Conservation (phyloP, 305 asterid genomes). For the Solanum hybrid region DNA sequence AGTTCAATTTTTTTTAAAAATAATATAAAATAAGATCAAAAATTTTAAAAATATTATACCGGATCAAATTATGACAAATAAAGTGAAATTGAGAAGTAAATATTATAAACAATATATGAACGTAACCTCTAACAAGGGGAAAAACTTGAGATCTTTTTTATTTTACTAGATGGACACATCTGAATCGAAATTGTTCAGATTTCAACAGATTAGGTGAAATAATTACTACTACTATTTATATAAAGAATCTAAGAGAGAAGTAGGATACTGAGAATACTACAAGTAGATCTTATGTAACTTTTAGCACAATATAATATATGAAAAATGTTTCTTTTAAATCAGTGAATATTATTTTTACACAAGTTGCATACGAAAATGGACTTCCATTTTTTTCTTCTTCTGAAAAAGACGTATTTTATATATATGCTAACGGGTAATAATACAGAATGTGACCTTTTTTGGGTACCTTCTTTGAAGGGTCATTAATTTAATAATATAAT, state of each 20-base stretch:
- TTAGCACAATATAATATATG: not conserved
- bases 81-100: not conserved
- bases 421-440: not conserved
- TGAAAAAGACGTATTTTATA: not conserved
- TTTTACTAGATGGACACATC: not conserved
- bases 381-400: not conserved
- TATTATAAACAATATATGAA: not conserved
- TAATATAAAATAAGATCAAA: too few relatives aligned
- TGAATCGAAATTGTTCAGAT: not conserved
- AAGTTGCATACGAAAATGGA: not conserved
- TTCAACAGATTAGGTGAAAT: not conserved
- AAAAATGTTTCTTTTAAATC: not conserved
- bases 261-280: not conserved
- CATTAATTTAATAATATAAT: not conserved
- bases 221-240: too few relatives aligned
- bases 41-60: not conserved
- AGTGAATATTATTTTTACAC: not conserved
- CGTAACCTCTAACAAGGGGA: not conserved
- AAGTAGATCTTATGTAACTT: not conserved
- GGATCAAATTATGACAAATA: not conserved
- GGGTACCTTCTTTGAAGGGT: not conserved
- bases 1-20: too few relatives aligned
- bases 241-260: not conserved
- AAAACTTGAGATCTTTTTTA: not conserved
- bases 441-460: not conserved